A percentile compares a stretch with the other conserved stretches of the same genome.
Conservation (phyloP, 179 eudicot species). For the Silene vulgaris region DNA sequence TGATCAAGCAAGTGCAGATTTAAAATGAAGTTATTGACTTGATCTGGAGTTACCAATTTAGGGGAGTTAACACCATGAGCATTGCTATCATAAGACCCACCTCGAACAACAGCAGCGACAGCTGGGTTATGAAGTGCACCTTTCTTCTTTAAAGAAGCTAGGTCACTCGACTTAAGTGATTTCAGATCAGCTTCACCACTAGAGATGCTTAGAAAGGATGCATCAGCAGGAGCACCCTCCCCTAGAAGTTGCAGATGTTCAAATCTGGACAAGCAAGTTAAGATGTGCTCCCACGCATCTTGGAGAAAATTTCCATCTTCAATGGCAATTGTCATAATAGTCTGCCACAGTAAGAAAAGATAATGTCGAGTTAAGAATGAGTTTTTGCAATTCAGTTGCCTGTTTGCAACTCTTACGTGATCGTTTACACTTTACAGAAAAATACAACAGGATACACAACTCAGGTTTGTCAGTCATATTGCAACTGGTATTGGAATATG, state of each 20-base stretch:
- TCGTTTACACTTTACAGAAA: background rate
- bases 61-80: slow-evolving; percentile 50
- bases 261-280: slow-evolving; percentile 91
- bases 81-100: slow-evolving; percentile 95
- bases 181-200: slow-evolving; percentile 63
- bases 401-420: background rate
- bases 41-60: slow-evolving; percentile 81
- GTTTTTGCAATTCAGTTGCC: background rate
- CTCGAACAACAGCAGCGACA: slow-evolving; percentile 89
- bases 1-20: slow-evolving; percentile 94
- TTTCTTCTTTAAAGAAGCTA: slow-evolving; percentile 64
- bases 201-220: slow-evolving; percentile 65
- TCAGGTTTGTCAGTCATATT: background rate
- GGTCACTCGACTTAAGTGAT: slow-evolving; percentile 43
- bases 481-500: background rate
- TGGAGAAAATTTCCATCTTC: slow-evolving; percentile 91
- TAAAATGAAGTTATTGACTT: slow-evolving; percentile 76
- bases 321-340: slow-evolving; percentile 88
- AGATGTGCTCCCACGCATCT: slow-evolving; percentile 98
- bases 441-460: slow-evolving; percentile 1
- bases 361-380: background rate
- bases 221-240: slow-evolving; percentile 95
- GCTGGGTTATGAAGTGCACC: slow-evolving; percentile 89
- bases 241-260: slow-evolving; percentile 96
- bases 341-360: slow-evolving; percentile 38